A percentile compares a stretch with the other conserved stretches of the same genome.
phyloP scores from a whole-genome alignment of 768 basidiomycete genomes.

The Panaeolus cyanescens region DNA sequence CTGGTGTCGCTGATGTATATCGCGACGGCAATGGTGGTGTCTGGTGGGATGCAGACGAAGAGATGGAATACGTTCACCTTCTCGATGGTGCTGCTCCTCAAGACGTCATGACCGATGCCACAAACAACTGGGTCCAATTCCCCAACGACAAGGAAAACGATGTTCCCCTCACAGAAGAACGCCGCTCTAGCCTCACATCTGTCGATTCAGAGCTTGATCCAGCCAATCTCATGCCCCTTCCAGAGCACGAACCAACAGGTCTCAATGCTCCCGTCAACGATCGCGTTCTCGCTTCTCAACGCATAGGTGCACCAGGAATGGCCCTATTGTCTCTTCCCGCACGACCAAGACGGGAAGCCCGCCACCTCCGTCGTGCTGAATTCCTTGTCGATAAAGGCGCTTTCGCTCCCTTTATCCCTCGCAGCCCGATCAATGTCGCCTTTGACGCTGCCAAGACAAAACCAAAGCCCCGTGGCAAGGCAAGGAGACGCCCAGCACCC shows the following conservation, averaged over 20 bases:
- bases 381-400: slow-evolving; percentile 38
- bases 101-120: slow-evolving; percentile 24
- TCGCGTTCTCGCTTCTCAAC: slow-evolving; percentile 29
- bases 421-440: neutral
- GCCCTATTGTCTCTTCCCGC: slow-evolving; percentile 39
- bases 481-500: slow-evolving; percentile 37
- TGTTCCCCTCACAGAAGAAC: slow-evolving; percentile 18
- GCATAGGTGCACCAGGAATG: slow-evolving; percentile 38
- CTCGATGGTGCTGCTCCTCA: slow-evolving; percentile 41
- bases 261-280: slow-evolving; percentile 26
- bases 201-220: slow-evolving; percentile 58
- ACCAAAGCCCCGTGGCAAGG: slow-evolving; percentile 21
- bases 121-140: slow-evolving; percentile 3
- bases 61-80: slow-evolving; percentile 67
- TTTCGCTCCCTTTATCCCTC: slow-evolving; percentile 19
- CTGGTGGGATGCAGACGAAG: slow-evolving; percentile 76
- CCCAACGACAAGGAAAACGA: slow-evolving; percentile 15
- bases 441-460: slow-evolving; percentile 3
- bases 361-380: slow-evolving; percentile 36
- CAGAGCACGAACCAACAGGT: slow-evolving; percentile 26
- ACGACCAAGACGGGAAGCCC: slow-evolving; percentile 30
- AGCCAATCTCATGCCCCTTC: slow-evolving; percentile 40
- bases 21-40: slow-evolving; percentile 62
- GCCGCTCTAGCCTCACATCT: slow-evolving; percentile 49
- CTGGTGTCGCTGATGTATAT: slow-evolving; percentile 52